These are phyloP conservation scores for Rhodocollybia butyracea DNA, from an alignment of 768 basidiomycete species.

Conservation along the genomic window DNA sequence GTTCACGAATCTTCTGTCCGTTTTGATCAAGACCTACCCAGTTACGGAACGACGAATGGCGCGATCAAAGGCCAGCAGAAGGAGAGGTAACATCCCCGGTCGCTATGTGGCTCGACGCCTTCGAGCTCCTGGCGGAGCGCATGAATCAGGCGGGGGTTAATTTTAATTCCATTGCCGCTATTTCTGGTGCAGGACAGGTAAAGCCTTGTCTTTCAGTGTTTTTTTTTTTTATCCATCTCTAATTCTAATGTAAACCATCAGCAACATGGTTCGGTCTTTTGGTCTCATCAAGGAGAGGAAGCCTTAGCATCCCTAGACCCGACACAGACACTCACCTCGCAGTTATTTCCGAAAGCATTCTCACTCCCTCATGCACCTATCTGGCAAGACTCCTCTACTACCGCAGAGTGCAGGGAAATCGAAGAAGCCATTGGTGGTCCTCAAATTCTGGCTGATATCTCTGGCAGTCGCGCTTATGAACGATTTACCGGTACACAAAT, in stretches of 20 bases:
- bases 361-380: conserved; percentile 69
- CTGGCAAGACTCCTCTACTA: conserved; percentile 91
- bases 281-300: conserved; percentile 55
- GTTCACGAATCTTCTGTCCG: conserved; percentile 71
- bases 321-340: conserved; percentile 46
- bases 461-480: conserved; percentile 83
- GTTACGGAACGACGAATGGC: conserved; percentile 64
- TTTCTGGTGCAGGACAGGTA: conserved; percentile 82
- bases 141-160: conserved; percentile 59
- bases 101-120: conserved; percentile 80
- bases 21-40: conserved; percentile 77
- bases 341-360: conserved; percentile 65
- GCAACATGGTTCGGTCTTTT: conserved; percentile 90
- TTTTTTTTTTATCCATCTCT: not conserved
- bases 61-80: conserved; percentile 59
- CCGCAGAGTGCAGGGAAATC: conserved; percentile 64
- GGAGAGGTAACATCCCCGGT: conserved; percentile 82
- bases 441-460: conserved; percentile 67
- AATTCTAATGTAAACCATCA: no score
- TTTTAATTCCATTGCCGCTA: conserved; percentile 52
- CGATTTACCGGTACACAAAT: conserved; percentile 89
- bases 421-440: conserved; percentile 68
- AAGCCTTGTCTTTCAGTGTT: not conserved
- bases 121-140: conserved; percentile 71
- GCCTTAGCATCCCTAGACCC: conserved; percentile 55